Conservation (phyloP, 2,329 filamentous ascomycete genomes). For the Chaetomium globosum region DNA sequence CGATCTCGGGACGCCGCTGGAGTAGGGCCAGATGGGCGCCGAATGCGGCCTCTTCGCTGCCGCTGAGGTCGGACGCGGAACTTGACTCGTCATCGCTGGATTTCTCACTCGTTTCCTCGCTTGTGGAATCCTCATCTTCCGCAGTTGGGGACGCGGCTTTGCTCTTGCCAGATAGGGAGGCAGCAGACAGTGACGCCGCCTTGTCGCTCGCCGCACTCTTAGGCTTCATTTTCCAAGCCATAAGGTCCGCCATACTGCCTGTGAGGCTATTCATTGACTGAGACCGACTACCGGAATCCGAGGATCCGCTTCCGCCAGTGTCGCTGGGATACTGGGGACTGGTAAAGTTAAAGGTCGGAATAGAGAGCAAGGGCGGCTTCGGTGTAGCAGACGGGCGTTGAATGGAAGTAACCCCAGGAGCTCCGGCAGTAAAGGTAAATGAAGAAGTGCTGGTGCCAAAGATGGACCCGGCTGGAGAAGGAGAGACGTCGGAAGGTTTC, state of each 20-base stretch:
- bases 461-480: not conserved
- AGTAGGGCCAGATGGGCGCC: slow-evolving; percentile 32
- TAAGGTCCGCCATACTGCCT: slow-evolving; percentile 15
- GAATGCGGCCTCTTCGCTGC: slow-evolving; percentile 16
- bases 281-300: slow-evolving; percentile 6
- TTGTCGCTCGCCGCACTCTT: not conserved
- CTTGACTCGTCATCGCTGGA: slow-evolving; percentile 11
- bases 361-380: not conserved
- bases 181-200: not conserved
- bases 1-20: slow-evolving; percentile 25
- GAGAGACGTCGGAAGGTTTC: slow-evolving; percentile 16
- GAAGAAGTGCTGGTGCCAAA: slow-evolving; percentile 5
- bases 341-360: slow-evolving; percentile 12
- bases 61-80: slow-evolving; percentile 10
- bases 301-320: not conserved
- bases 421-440: slow-evolving; percentile 1
- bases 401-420: not conserved
- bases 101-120: slow-evolving; percentile 2
- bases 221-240: not conserved
- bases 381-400: not conserved
- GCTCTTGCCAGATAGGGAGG: slow-evolving; percentile 1
- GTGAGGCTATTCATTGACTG: slow-evolving; percentile 14
- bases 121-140: not conserved
- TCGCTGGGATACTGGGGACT: slow-evolving; percentile 6
- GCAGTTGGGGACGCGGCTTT: not conserved